phyloP scores from a whole-genome alignment of 352 stramenopile genomes.

The Pythium angustatum region DNA sequence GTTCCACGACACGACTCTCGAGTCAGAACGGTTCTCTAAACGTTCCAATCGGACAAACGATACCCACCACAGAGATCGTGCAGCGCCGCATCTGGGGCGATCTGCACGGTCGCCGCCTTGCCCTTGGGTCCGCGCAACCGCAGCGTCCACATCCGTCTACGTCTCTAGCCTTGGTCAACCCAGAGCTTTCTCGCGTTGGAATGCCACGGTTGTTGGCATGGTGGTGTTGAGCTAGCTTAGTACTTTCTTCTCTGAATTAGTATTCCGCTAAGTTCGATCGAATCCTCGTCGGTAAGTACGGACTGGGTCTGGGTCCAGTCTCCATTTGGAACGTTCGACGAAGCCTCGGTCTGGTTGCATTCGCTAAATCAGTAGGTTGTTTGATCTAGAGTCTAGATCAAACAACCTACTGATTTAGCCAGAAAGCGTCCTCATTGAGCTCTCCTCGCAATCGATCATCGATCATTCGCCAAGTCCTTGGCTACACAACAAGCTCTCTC shows the following conservation, averaged over 20 bases:
- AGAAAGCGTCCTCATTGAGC: not conserved
- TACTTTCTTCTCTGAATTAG: not conserved
- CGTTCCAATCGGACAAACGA: not conserved
- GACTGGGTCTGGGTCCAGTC: not conserved
- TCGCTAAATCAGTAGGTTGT: no score
- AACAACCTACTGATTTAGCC: conserved; percentile 22
- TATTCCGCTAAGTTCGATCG: not conserved
- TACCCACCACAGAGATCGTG: conserved; percentile 55
- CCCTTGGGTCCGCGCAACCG: conserved; percentile 62
- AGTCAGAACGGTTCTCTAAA: no score
- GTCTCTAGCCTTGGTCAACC: not conserved
- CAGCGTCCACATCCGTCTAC: conserved; percentile 54
- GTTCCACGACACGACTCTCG: not conserved
- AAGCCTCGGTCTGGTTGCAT: conserved; percentile 1
- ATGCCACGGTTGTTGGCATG: not conserved
- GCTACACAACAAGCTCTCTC: conserved; percentile 2
- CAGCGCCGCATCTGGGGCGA: conserved; percentile 40
- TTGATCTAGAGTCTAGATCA: no score
- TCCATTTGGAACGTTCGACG: conserved; percentile 16
- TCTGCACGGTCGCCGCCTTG: conserved; percentile 51
- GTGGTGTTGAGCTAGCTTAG: not conserved
- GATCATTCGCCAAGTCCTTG: conserved; percentile 13
- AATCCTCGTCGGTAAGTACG: conserved; percentile 9
- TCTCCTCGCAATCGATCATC: not conserved
- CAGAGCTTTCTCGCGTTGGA: not conserved